phyloP scores from a whole-genome alignment of 305 asterid species.

The Solanum hybrid region DNA sequence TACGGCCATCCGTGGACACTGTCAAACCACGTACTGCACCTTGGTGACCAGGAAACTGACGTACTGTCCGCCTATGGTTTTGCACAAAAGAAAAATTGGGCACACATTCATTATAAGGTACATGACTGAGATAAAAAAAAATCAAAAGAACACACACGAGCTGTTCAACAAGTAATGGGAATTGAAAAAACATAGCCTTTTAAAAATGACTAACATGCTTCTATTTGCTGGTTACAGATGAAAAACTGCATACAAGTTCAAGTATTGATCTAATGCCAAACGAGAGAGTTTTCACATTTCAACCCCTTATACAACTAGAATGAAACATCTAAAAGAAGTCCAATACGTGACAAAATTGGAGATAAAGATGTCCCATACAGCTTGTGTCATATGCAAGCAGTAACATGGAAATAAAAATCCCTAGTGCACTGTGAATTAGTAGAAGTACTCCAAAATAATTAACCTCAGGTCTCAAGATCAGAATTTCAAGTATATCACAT shows the following conservation, averaged over 20 bases:
- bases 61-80: constrained; percentile 49
- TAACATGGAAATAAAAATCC: not conserved
- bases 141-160: not conserved
- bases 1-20: constrained; percentile 75
- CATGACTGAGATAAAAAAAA: not conserved
- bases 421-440: not conserved
- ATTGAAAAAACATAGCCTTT: not conserved
- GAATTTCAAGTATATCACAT: not conserved
- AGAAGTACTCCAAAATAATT: not conserved
- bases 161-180: not conserved
- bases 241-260: not conserved
- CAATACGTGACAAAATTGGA: not conserved
- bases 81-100: not conserved
- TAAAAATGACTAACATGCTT: not conserved
- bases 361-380: not conserved
- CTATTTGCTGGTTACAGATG: not conserved
- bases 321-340: not conserved
- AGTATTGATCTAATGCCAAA: not conserved
- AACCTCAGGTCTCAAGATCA: not conserved
- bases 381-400: not conserved
- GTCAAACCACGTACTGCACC: constrained; percentile 84
- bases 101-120: not conserved
- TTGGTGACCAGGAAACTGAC: constrained; percentile 94
- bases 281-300: not conserved
- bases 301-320: not conserved